A percentile compares a stretch with the other conserved stretches of the same genome.
These are phyloP conservation scores for Verticillium tricorpus DNA, from an alignment of 2,329 filamentous ascomycete species.

Conservation along the genomic window DNA sequence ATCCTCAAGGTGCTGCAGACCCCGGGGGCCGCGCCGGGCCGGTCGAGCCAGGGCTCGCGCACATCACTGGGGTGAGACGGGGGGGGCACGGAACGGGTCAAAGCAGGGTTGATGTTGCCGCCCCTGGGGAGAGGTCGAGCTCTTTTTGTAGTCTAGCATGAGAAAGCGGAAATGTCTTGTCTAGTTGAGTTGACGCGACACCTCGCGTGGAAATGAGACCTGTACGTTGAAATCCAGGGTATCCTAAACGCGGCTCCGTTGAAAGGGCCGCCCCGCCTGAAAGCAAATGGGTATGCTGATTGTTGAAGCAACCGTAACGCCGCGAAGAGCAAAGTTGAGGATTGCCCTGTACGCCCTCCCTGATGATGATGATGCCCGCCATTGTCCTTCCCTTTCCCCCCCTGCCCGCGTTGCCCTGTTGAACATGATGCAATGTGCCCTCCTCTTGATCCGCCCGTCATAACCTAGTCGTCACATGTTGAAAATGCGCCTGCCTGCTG, in stretches of 20 bases:
- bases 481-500: background rate
- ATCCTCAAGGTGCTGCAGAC: constrained; percentile 73
- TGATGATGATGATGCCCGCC: background rate
- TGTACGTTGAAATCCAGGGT: constrained; percentile 29
- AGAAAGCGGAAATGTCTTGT: constrained; percentile 7
- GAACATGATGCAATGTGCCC: background rate
- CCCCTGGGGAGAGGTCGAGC: too few species aligned
- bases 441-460: background rate
- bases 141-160: background rate
- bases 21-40: constrained; percentile 12
- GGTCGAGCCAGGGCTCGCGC: background rate
- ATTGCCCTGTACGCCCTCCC: constrained; percentile 3
- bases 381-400: background rate
- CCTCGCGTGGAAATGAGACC: constrained; percentile 1
- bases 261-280: constrained; percentile 1
- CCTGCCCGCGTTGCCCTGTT: background rate
- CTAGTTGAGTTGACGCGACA: constrained; percentile 22
- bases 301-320: constrained; percentile 15
- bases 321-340: constrained; percentile 9
- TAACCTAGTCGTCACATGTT: background rate
- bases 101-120: background rate
- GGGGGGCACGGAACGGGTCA: too few species aligned
- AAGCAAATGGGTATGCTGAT: constrained; percentile 8
- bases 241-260: constrained; percentile 16
- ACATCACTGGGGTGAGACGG: background rate